phyloP scores from a whole-genome alignment of 306 rosid species.

The Senna tora region DNA sequence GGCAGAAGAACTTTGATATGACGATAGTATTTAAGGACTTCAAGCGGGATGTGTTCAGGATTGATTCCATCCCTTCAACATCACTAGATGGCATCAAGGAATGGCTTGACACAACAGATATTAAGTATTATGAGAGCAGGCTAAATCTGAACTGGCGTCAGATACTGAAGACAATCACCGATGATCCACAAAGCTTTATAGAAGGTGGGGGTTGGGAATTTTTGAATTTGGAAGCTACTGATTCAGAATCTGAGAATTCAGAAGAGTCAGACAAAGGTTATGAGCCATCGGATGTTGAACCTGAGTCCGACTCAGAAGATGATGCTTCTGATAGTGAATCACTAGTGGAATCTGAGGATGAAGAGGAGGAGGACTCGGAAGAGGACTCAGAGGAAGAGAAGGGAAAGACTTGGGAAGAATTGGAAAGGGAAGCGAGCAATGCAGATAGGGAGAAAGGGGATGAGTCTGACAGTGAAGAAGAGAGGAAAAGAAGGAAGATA shows the following conservation, averaged over 20 bases:
- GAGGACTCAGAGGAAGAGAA: conserved; percentile 52
- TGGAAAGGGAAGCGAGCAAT: conserved; percentile 96
- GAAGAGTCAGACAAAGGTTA: conserved; percentile 94
- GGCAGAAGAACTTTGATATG: conserved; percentile 98
- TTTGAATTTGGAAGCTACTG: conserved; percentile 87
- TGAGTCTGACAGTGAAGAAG: conserved; percentile 94
- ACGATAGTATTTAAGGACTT: conserved; percentile 92
- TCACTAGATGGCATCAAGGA: conserved; percentile 94
- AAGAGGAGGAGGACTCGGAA: conserved; percentile 40
- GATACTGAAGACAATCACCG: conserved; percentile 92
- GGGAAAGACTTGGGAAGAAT: conserved; percentile 92
- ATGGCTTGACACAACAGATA: conserved; percentile 94
- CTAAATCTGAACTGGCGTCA: conserved; percentile 93
- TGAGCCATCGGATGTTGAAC: conserved; percentile 80
- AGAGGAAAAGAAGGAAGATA: conserved; percentile 81
- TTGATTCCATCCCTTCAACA: conserved; percentile 87
- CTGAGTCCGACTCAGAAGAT: conserved; percentile 89
- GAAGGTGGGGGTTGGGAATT: conserved; percentile 99
- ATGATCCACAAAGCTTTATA: conserved; percentile 89
- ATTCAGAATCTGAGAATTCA: conserved; percentile 81
- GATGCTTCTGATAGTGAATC: conserved; percentile 83
- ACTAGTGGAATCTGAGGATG: conserved; percentile 83
- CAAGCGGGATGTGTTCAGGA: conserved; percentile 86
- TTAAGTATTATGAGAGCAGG: conserved; percentile 95
- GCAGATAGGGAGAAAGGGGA: conserved; percentile 91